phyloP scores from a whole-genome alignment of 2,329 filamentous ascomycete species.

The Aphanocladium album region DNA sequence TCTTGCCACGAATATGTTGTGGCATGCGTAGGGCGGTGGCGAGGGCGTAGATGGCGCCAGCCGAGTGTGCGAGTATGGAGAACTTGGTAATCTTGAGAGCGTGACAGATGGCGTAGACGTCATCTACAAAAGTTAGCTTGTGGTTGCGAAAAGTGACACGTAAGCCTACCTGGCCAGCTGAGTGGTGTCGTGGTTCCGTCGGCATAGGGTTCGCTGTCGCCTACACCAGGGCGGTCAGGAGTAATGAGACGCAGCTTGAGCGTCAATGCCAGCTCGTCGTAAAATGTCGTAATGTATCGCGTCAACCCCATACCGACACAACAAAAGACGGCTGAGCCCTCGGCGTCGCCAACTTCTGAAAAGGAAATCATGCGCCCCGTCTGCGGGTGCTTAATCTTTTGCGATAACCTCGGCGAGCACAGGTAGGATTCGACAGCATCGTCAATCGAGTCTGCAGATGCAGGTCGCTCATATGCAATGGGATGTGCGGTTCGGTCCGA shows the following conservation, averaged over 20 bases:
- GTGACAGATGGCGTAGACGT: conserved; percentile 92
- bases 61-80: conserved; percentile 91
- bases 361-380: conserved; percentile 89
- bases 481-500: conserved; percentile 29
- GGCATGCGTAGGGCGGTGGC: conserved; percentile 94
- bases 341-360: conserved; percentile 89
- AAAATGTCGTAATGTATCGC: conserved; percentile 92
- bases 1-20: conserved; percentile 87
- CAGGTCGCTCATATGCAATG: conserved; percentile 64
- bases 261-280: conserved; percentile 88
- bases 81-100: conserved; percentile 90
- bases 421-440: conserved; percentile 83
- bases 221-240: conserved; percentile 87
- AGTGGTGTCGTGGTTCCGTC: conserved; percentile 81
- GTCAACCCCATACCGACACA: conserved; percentile 98
- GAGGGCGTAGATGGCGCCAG: conserved; percentile 94
- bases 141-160: background rate
- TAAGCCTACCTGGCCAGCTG: conserved; percentile 78
- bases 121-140: conserved; percentile 43
- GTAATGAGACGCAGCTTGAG: conserved; percentile 88
- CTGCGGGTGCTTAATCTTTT: conserved; percentile 80
- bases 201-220: conserved; percentile 79
- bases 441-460: conserved; percentile 81
- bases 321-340: conserved; percentile 89
- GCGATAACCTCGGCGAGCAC: conserved; percentile 75